These are phyloP conservation scores for Daldinia concentrica DNA, from an alignment of 495 filamentous ascomycete species.

Conservation along the genomic window DNA sequence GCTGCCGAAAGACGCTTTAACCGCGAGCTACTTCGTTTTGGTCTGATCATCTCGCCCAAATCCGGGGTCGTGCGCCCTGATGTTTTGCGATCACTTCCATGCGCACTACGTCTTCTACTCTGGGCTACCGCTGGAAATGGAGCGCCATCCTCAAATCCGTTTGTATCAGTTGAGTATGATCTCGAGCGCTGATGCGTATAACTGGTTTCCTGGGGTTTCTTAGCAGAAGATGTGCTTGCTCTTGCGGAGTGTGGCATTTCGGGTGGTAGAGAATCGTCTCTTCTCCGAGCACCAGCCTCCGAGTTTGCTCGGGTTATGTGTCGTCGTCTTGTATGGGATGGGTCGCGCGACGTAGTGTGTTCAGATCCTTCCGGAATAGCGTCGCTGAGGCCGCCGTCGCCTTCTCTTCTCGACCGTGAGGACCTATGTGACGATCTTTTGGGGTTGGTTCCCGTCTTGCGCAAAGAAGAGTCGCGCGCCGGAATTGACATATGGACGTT, in stretches of 20 bases:
- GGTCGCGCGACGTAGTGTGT: constrained; percentile 43
- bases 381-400: constrained; percentile 45
- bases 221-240: constrained; percentile 14
- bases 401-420: constrained; percentile 52
- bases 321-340: constrained; percentile 45
- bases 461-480: constrained; percentile 71
- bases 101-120: constrained; percentile 58
- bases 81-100: constrained; percentile 52
- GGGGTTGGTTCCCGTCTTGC: constrained; percentile 59
- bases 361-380: constrained; percentile 46
- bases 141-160: constrained; percentile 67
- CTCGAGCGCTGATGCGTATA: constrained; percentile 40
- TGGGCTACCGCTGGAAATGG: constrained; percentile 74
- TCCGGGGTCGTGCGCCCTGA: constrained; percentile 57
- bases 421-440: constrained; percentile 54
- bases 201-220: constrained; percentile 30
- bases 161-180: constrained; percentile 41
- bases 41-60: constrained; percentile 46
- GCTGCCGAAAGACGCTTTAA: constrained; percentile 57
- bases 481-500: constrained; percentile 64
- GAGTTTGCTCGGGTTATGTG: constrained; percentile 37
- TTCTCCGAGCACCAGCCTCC: constrained; percentile 31
- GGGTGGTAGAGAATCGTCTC: constrained; percentile 39
- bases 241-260: constrained; percentile 38
- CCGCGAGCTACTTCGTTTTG: constrained; percentile 59